Evolutionary conservation across 495 filamentous ascomycete species (phyloP), one percentile per base, ranked within the genome.

Genomic region (Penicillium taxi): DNA sequence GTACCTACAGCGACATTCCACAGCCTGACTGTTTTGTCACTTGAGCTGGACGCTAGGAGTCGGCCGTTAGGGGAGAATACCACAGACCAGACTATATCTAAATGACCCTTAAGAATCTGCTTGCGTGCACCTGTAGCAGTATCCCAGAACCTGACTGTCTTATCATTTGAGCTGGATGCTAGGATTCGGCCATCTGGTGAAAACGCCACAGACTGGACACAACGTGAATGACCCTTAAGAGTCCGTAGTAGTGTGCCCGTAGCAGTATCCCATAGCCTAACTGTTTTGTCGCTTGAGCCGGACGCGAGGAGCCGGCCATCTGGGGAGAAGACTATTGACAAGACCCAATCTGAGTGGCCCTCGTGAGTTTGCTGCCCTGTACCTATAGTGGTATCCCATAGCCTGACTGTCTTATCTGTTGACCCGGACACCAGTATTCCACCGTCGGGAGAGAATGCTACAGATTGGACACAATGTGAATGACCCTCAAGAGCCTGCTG

Each of bases 111-210:
- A 12, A 45, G 29, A 3, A 17, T 42, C 24, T 32, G 30, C 12
- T 15, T 9, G 2, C 31, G 13, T 0, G 1, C 13, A 9, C 32
- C 39, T 8, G 35, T 39, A 9, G 25, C 18, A 2, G 22, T 0
- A 14, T 48, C 28, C 45, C 36, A 48, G 25, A 48, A 40, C 1
- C 20, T 35, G n/a, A 71, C 36, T 7, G 47, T 60, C 1, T 41
- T 25, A 24, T 35, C 32, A 4, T 14, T 1, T 1, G 32, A 35
- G 19, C 32, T 12, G 14, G 32, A 35, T 9, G 21, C 19, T 1
- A 35, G 9, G 1, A 7, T 11, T 2, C 7, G 5, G 13, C 52
- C 37, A 15, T 54, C 41, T 1, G 50, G 50, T 4, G 58, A 64
- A 40, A 58, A 58, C 1, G 39, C 41, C 26, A 54, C 44, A 0